phyloP scores from a whole-genome alignment of 2,329 filamentous ascomycete species.

The Geosmithia morbida region DNA sequence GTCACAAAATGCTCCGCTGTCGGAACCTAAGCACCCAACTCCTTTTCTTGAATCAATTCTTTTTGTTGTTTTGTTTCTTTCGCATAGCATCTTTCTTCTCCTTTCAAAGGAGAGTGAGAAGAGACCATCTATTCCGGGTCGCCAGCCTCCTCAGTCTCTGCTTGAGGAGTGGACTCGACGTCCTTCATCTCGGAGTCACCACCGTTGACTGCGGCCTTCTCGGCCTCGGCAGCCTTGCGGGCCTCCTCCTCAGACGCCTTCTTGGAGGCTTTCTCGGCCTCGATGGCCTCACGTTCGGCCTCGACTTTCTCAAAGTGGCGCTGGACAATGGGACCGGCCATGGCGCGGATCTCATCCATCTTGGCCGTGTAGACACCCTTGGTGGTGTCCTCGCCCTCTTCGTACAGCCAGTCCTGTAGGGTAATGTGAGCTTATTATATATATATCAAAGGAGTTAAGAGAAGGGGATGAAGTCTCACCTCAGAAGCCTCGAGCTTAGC shows the following conservation, averaged over 20 bases:
- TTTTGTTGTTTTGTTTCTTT: neutral
- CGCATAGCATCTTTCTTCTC: neutral
- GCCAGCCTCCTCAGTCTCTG: slow-evolving; percentile 31
- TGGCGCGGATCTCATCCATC: slow-evolving; percentile 84
- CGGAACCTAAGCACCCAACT: neutral
- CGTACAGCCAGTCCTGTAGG: slow-evolving; percentile 87
- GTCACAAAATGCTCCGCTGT: slow-evolving; percentile 4
- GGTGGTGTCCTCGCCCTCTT: slow-evolving; percentile 86
- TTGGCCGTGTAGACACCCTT: slow-evolving; percentile 92
- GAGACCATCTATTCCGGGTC: slow-evolving; percentile 17
- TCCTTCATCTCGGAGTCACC: slow-evolving; percentile 52
- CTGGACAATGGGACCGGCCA: slow-evolving; percentile 84
- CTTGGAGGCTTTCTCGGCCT: slow-evolving; percentile 66
- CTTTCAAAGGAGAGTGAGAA: neutral
- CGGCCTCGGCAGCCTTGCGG: slow-evolving; percentile 35
- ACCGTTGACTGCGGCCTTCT: slow-evolving; percentile 31
- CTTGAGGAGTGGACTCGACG: slow-evolving; percentile 33
- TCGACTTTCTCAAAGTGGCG: slow-evolving; percentile 93
- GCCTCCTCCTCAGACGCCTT: slow-evolving; percentile 45
- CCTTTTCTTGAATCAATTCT: neutral
- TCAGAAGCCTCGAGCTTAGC: slow-evolving; percentile 72
- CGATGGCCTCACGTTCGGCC: slow-evolving; percentile 65
- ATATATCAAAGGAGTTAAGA: neutral
- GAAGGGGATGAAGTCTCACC: slow-evolving; percentile 40
- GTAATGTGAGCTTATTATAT: neutral